A percentile compares a stretch with the other conserved stretches of the same genome.
Evolutionary conservation across 768 basidiomycete species (phyloP).

Genomic region (Xanthoconium stramineum): DNA sequence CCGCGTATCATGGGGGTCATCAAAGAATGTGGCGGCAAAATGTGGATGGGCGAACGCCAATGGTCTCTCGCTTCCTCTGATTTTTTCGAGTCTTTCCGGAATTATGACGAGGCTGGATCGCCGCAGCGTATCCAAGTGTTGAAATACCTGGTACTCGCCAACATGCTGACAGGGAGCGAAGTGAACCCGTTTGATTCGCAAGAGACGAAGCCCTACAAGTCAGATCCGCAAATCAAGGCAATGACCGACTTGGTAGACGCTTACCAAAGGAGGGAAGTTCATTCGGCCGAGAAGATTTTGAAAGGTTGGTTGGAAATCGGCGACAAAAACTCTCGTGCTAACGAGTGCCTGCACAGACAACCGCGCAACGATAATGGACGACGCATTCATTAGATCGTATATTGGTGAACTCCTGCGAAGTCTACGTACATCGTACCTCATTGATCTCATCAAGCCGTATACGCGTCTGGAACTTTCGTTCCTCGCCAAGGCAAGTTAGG

Average conservation of each 20-base stretch:
- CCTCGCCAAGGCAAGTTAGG: constrained; percentile 71
- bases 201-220: constrained; percentile 98
- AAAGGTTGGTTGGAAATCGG: constrained; percentile 54
- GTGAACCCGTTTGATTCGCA: constrained; percentile 99
- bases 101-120: constrained; percentile 97
- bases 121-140: constrained; percentile 96
- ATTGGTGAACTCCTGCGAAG: constrained; percentile 95
- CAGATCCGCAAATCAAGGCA: constrained; percentile 92
- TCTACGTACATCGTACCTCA: constrained; percentile 92
- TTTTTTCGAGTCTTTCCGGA: constrained; percentile 98
- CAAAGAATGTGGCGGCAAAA: constrained; percentile 98
- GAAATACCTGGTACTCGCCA: constrained; percentile 95
- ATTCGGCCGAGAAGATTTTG: constrained; percentile 94
- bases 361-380: constrained; percentile 92
- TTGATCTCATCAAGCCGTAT: constrained; percentile 98
- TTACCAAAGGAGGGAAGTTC: constrained; percentile 94
- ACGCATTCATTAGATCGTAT: constrained; percentile 90
- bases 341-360: constrained; percentile 57
- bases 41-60: constrained; percentile 99
- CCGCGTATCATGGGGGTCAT: constrained; percentile 99
- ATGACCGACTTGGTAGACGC: constrained; percentile 98
- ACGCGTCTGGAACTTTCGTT: constrained; percentile 90
- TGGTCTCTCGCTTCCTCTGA: constrained; percentile 97
- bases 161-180: constrained; percentile 97
- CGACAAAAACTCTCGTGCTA: background rate